Evolutionary conservation across 345 rosid genomes (phyloP), one percentile per base, ranked within the genome.

Genomic region (Nasturtium officinale): DNA sequence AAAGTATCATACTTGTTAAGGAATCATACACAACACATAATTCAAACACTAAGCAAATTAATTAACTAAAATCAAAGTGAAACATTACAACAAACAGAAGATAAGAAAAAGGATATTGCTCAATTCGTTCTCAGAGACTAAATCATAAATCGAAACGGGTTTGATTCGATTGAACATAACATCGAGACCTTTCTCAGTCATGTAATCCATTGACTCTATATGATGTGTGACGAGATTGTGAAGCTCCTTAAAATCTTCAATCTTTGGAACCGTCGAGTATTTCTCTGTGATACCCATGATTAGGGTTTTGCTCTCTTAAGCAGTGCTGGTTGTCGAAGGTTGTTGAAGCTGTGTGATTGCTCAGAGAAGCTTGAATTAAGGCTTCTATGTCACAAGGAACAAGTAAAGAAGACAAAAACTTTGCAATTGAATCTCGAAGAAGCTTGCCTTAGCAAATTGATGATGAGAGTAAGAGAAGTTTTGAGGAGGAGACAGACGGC

Each of bases 121-220:
- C 13, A 91, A 81, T 43, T 78, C 76, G 69, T 55, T 82, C 11
- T 69, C 76, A 71, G 87, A 61, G 82, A 20, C 50, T 0, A 90
- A 6, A 61, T 94, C 86, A 51, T 45, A 23, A 26, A 91, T 72
- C 7, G 78, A 23, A 30, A 91, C 87, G 18, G 97, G 89, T 71
- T 83, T 85, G 79, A 89, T 73, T 45, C 74, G 74, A 28, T 69
- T 67, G 70, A 91, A 56, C 97, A 94, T 94, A 26, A 78, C 75
- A 12, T 85, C 92, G 11, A 94, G 82, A n/a, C 99, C 99, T 71
- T 77, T 65, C 0, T 86, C 90, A 11, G 85, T 71, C 87, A 90
- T 85, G 87, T 91, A 85, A 86, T 94, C 88, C 65, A 82, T 87
- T 0, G 99, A 94, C 69, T 91, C 96, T 40, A 91, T 78, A 70